A percentile compares a stretch with the other conserved stretches of the same genome.
Conservation (phyloP, 2,329 filamentous ascomycete species). For the Fusarium graminum region DNA sequence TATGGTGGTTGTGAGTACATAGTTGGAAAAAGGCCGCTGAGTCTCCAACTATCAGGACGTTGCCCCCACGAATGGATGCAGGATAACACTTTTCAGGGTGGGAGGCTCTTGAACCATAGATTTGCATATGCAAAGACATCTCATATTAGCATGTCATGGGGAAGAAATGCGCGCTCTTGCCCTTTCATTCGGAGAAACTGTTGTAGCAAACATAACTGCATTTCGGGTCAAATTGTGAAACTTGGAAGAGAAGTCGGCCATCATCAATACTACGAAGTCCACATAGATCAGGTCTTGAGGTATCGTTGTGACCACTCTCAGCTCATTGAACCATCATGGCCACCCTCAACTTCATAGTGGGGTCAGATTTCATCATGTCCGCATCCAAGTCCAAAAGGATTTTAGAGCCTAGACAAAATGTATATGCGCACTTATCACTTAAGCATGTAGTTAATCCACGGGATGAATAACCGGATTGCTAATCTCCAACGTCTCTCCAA, state of each 20-base stretch:
- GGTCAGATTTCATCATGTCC: constrained; percentile 26
- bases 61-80: constrained; percentile 5
- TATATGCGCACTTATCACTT: constrained; percentile 12
- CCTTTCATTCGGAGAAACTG: too few species aligned
- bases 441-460: constrained; percentile 8
- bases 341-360: constrained; percentile 32
- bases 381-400: constrained; percentile 34
- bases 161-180: neutral
- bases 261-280: neutral
- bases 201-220: neutral
- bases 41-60: neutral
- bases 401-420: constrained; percentile 32
- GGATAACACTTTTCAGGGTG: neutral
- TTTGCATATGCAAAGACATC: neutral
- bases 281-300: constrained; percentile 1
- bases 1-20: neutral
- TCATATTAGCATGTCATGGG: neutral
- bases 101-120: neutral
- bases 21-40: neutral
- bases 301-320: constrained; percentile 7
- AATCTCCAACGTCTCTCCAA: constrained; percentile 24
- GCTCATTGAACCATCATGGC: neutral
- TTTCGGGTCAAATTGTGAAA: neutral
- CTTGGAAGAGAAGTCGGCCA: neutral
- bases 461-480: constrained; percentile 22